Base-by-base conservation (phyloP, 805 yeast species). In the Zygosaccharomyces gambellarensis region DNA sequence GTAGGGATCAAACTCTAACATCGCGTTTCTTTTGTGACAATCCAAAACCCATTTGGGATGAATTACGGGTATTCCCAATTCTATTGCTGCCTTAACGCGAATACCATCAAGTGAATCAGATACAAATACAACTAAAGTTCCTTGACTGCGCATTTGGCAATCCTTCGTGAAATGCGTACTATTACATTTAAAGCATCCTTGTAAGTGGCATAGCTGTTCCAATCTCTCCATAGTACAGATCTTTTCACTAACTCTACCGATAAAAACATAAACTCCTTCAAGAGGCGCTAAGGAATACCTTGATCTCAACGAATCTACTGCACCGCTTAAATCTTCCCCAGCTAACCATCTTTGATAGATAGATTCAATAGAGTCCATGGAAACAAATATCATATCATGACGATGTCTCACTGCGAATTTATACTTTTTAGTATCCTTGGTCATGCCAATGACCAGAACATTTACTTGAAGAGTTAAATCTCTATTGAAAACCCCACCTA, bases 391-490 rank as follows among this genome's bases (percentile, higher is more conserved):
- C 8, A 65, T 58, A 55, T 65, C 68, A 14, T 51, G 54, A 34
- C 68, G 59, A 39, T 56, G 47, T 41, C 58, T 59, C 2, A 60
- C 64, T 17, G 64, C 61, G 40, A 58, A 65, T 34, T 57, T 55
- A 43, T 62, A 65, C 36, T 65, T 65, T 40, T 56, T 55, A 12
- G 70, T 60, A 22, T 54, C 52, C 4, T 50, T 68, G 27, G 77
- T 68, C 36, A 72, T 73, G 1, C 88, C 89, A 28, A 83, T 82
- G 4, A 85, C 71, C 23, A 85, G 64, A 36, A 78, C 77, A 46
- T 77, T 74, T 2, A 80, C 83, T 60, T 81, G 82, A 43, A 81
- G 77, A 71, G 83, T 80, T 55, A 85, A 65, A 58, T 83, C 83
- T 38, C 73, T 73, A 50, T 75, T 72, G 55, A 74, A 78, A 8